Conservation (phyloP, 164 flowering plant species). For the Nymphaea thermarum region DNA sequence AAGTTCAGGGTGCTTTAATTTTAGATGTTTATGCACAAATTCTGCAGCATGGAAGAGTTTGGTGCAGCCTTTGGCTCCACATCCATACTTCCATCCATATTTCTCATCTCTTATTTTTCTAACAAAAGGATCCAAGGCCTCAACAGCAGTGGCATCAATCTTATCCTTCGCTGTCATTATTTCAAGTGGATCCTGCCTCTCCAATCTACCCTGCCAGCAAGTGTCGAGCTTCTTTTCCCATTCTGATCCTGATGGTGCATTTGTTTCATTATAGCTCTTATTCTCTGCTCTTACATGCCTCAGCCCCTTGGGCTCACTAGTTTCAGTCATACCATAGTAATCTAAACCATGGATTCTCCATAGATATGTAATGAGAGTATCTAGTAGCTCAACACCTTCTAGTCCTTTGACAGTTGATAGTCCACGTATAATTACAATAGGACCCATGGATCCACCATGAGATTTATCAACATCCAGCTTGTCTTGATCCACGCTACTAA, state of each 20-base stretch:
- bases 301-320: conserved; percentile 74
- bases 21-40: conserved; percentile 92
- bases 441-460: conserved; percentile 69
- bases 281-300: conserved; percentile 81
- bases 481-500: conserved; percentile 44
- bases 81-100: conserved; percentile 99
- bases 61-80: conserved; percentile 99
- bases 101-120: conserved; percentile 97
- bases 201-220: conserved; percentile 76
- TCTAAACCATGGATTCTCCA: conserved; percentile 96
- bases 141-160: conserved; percentile 81
- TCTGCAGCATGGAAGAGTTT: conserved; percentile 98
- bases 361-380: conserved; percentile 79
- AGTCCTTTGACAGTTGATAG: conserved; percentile 81
- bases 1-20: conserved; percentile 85
- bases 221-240: conserved; percentile 91
- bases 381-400: conserved; percentile 86
- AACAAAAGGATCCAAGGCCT: conserved; percentile 79
- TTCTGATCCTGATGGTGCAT: conserved; percentile 30
- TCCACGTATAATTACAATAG: conserved; percentile 75
- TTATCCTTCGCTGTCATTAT: conserved; percentile 88
- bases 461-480: conserved; percentile 51
- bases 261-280: conserved; percentile 40
- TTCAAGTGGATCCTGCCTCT: conserved; percentile 83
- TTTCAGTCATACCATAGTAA: conserved; percentile 86